phyloP scores from a whole-genome alignment of 139 green algal genomes.

The Bryopsis sp. region DNA sequence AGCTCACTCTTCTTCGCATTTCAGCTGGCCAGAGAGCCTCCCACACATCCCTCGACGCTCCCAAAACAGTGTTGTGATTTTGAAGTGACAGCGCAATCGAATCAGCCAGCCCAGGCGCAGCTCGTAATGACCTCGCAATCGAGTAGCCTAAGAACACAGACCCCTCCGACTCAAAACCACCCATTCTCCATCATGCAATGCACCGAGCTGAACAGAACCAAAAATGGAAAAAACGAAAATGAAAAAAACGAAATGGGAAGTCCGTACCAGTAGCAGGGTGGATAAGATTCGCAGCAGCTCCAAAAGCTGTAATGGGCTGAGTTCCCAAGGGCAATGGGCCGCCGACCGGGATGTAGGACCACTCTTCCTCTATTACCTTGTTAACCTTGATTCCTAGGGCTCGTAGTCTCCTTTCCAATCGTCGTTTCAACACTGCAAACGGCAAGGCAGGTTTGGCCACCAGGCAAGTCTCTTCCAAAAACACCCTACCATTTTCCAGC shows the following conservation, averaged over 20 bases:
- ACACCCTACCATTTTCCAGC: slow-evolving; percentile 46
- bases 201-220: not conserved
- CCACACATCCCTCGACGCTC: slow-evolving; percentile 49
- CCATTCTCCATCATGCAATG: not conserved
- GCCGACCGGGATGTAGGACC: slow-evolving; percentile 87
- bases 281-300: slow-evolving; percentile 78
- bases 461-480: slow-evolving; percentile 79
- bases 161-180: not conserved
- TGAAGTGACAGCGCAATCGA: slow-evolving; percentile 25
- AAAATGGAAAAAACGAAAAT: not conserved
- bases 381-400: slow-evolving; percentile 59
- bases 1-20: slow-evolving; percentile 60
- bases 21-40: slow-evolving; percentile 74
- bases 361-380: slow-evolving; percentile 75
- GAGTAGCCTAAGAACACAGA: slow-evolving; percentile 31
- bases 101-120: slow-evolving; percentile 46
- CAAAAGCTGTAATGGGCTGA: slow-evolving; percentile 67
- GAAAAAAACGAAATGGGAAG: not conserved
- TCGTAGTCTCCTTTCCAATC: slow-evolving; percentile 50
- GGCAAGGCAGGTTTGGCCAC: slow-evolving; percentile 66
- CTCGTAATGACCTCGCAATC: slow-evolving; percentile 45
- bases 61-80: slow-evolving; percentile 10
- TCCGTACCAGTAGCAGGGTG: slow-evolving; percentile 65
- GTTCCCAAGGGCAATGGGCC: slow-evolving; percentile 56
- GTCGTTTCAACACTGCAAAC: slow-evolving; percentile 64